phyloP scores from a whole-genome alignment of 1,284 basidiomycete species.

The Trametes pubescens region DNA sequence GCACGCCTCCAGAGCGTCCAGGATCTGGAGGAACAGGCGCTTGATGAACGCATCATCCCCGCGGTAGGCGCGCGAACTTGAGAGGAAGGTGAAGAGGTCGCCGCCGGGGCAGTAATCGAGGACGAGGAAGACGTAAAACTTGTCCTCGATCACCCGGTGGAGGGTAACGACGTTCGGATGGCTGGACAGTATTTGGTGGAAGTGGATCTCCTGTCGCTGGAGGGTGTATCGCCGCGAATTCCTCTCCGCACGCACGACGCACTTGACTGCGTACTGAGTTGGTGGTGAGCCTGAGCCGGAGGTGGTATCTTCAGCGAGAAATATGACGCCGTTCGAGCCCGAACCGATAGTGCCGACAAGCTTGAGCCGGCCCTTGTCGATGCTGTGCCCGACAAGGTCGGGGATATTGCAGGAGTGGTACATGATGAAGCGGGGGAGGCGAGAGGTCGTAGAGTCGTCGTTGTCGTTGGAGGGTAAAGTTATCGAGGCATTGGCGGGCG shows the following conservation, averaged over 20 bases:
- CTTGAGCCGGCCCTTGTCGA: conserved; percentile 80
- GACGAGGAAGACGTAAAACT: conserved; percentile 67
- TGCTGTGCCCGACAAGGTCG: conserved; percentile 62
- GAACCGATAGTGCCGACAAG: conserved; percentile 87
- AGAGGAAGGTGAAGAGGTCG: conserved; percentile 41
- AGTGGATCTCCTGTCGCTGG: conserved; percentile 57
- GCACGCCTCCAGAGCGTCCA: conserved; percentile 70
- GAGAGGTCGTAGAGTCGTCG: neutral
- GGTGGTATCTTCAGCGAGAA: conserved; percentile 77
- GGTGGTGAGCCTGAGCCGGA: conserved; percentile 33
- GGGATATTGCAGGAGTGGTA: conserved; percentile 30
- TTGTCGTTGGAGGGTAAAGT: conserved; percentile 2
- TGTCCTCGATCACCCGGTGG: conserved; percentile 65
- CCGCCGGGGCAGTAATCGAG: conserved; percentile 65
- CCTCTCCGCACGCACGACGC: conserved; percentile 36
- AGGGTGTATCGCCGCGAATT: conserved; percentile 49
- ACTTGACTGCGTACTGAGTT: conserved; percentile 43
- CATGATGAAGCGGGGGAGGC: conserved; percentile 16
- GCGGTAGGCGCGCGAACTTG: conserved; percentile 29
- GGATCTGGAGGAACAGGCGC: conserved; percentile 62
- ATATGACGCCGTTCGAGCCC: conserved; percentile 94
- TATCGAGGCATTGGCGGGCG: neutral
- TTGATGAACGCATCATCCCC: conserved; percentile 39
- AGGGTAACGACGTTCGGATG: conserved; percentile 65
- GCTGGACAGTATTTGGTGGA: conserved; percentile 57